phyloP scores from a whole-genome alignment of 2,329 filamentous ascomycete species.

The Sordariomycetes sp. region DNA sequence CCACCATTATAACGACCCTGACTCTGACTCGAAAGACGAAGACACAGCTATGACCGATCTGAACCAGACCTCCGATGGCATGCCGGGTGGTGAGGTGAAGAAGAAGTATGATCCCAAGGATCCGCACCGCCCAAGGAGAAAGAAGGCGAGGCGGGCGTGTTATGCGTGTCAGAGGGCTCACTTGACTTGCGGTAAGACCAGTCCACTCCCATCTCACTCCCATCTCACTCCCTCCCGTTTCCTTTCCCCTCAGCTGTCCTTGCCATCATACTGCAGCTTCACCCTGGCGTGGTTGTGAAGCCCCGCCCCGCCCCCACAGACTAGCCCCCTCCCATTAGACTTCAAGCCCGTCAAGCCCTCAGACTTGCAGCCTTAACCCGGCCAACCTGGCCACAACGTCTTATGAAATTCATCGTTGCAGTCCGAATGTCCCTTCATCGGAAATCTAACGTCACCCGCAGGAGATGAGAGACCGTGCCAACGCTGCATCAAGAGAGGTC shows the following conservation, averaged over 20 bases:
- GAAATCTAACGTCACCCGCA: slow-evolving; percentile 22
- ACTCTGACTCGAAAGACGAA: slow-evolving; percentile 33
- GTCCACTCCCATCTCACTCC: background rate
- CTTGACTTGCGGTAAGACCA: slow-evolving; percentile 86
- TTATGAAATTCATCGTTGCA: too few species aligned
- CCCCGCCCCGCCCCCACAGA: background rate
- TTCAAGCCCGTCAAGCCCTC: background rate
- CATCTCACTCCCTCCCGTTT: background rate
- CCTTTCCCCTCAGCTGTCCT: background rate
- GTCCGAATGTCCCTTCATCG: too few species aligned
- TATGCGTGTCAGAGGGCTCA: slow-evolving; percentile 96
- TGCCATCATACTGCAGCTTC: too few species aligned
- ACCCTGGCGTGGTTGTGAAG: too few species aligned
- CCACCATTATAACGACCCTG: slow-evolving; percentile 37
- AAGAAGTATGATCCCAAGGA: slow-evolving; percentile 80
- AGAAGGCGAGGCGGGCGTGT: slow-evolving; percentile 92
- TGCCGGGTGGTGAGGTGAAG: slow-evolving; percentile 40
- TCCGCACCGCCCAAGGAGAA: slow-evolving; percentile 76
- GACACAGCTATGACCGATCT: slow-evolving; percentile 43
- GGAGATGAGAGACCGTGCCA: slow-evolving; percentile 92
- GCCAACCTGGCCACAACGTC: too few species aligned
- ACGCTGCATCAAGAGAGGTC: slow-evolving; percentile 84
- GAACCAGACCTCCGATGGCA: slow-evolving; percentile 22
- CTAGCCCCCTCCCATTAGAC: background rate
- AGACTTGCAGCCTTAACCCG: too few species aligned